Evolutionary conservation across 257 asterid genomes (phyloP).

Genomic region (Solanum piurae): DNA sequence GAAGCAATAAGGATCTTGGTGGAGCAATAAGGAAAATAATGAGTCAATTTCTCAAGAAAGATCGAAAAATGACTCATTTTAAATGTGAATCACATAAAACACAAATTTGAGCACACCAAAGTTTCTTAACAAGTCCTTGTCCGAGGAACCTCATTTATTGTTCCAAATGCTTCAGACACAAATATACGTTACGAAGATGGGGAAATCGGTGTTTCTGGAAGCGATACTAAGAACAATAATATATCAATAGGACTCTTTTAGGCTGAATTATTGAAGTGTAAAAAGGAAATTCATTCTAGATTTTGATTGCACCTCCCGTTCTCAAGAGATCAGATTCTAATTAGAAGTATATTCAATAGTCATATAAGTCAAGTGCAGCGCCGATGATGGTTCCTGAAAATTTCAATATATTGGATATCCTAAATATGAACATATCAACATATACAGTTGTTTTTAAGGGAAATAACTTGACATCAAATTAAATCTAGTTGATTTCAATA

Average conservation of each 20-base stretch:
- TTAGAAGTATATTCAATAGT: background rate
- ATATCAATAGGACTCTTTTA: too few relatives aligned
- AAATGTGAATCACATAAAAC: background rate
- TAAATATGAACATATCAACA: background rate
- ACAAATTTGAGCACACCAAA: background rate
- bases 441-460: background rate
- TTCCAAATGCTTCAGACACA: too few relatives aligned
- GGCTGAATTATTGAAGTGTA: too few relatives aligned
- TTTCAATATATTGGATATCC: background rate
- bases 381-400: background rate
- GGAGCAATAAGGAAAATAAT: background rate
- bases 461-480: background rate
- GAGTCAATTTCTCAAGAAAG: background rate
- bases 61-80: too few relatives aligned
- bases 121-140: too few relatives aligned
- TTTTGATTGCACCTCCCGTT: background rate
- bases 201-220: too few relatives aligned
- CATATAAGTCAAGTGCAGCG: background rate
- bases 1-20: background rate
- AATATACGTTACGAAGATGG: background rate
- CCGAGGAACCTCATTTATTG: background rate
- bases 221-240: background rate
- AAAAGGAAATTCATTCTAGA: too few relatives aligned
- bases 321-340: background rate
- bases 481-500: too few relatives aligned